Percentiles rank a stretch among this genome's conserved stretches.
These are phyloP conservation scores for Talaromyces funiculosus DNA, from an alignment of 2,329 filamentous ascomycete species.

Conservation along the genomic window DNA sequence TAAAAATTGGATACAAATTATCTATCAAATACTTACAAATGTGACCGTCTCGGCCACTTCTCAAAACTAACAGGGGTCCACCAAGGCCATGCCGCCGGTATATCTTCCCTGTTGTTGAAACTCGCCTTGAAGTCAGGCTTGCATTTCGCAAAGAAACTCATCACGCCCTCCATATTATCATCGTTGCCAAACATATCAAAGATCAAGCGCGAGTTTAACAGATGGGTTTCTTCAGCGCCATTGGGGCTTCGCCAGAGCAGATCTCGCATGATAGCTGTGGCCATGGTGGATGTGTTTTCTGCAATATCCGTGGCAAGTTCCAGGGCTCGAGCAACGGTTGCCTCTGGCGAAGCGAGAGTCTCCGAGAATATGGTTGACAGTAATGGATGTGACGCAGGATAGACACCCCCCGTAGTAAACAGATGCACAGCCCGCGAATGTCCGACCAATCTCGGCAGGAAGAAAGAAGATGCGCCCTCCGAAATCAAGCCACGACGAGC, in stretches of 20 bases:
- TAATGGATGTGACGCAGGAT: slow-evolving; percentile 46
- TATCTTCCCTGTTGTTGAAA: slow-evolving; percentile 11
- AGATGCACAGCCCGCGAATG: slow-evolving; percentile 12
- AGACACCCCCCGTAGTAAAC: slow-evolving; percentile 60
- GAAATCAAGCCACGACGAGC: slow-evolving; percentile 63
- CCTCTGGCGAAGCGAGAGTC: slow-evolving; percentile 51
- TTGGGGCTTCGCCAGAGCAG: slow-evolving; percentile 55
- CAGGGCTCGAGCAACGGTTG: slow-evolving; percentile 60
- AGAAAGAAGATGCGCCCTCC: slow-evolving; percentile 67
- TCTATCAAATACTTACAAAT: neutral
- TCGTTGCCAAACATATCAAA: slow-evolving; percentile 37
- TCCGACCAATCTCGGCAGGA: slow-evolving; percentile 65
- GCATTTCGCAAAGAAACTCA: slow-evolving; percentile 60
- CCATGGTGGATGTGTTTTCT: slow-evolving; percentile 59
- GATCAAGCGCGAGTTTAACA: slow-evolving; percentile 54
- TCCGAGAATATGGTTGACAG: slow-evolving; percentile 62
- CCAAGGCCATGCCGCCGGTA: slow-evolving; percentile 10
- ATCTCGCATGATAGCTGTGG: slow-evolving; percentile 63
- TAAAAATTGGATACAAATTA: neutral
- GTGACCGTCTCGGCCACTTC: slow-evolving; percentile 4
- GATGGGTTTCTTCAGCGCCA: slow-evolving; percentile 62
- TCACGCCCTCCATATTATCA: slow-evolving; percentile 59
- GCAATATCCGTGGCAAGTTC: slow-evolving; percentile 63
- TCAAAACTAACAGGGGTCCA: slow-evolving; percentile 5
- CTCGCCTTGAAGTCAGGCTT: slow-evolving; percentile 53